Conservation (phyloP, 2,329 filamentous ascomycete genomes). For the Claviceps sp. region DNA sequence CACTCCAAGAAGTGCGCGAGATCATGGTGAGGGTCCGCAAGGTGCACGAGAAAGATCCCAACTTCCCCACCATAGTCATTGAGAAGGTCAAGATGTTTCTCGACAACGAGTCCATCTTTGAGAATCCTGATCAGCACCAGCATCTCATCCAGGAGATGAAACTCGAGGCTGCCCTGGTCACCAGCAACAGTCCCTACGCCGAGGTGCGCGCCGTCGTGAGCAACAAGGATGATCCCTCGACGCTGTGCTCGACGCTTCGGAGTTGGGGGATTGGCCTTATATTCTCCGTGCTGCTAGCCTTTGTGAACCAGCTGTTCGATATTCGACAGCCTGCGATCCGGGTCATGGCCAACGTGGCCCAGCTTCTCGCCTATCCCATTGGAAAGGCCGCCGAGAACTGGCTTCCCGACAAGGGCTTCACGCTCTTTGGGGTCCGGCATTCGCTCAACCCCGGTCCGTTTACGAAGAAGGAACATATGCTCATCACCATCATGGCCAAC, state of each 20-base stretch:
- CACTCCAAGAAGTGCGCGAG: slow-evolving; percentile 28
- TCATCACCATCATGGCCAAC: slow-evolving; percentile 51
- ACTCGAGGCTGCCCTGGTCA: slow-evolving; percentile 39
- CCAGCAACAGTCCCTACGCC: slow-evolving; percentile 42
- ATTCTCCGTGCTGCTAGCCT: slow-evolving; percentile 35
- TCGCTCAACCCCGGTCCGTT: slow-evolving; percentile 43
- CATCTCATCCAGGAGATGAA: slow-evolving; percentile 40
- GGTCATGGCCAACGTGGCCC: slow-evolving; percentile 41
- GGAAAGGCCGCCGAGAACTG: slow-evolving; percentile 36
- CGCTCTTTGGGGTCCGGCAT: slow-evolving; percentile 30
- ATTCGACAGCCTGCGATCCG: slow-evolving; percentile 41
- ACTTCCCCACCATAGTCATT: slow-evolving; percentile 26
- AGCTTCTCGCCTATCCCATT: slow-evolving; percentile 42
- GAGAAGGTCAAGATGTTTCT: slow-evolving; percentile 28
- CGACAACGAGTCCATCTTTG: slow-evolving; percentile 30
- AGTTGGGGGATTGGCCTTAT: slow-evolving; percentile 39
- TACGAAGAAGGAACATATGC: slow-evolving; percentile 47
- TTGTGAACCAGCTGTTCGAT: slow-evolving; percentile 44
- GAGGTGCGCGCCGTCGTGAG: slow-evolving; percentile 43
- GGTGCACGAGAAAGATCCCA: slow-evolving; percentile 29
- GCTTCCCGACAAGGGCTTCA: slow-evolving; percentile 38
- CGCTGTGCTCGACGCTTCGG: slow-evolving; percentile 40
- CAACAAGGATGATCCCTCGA: slow-evolving; percentile 37
- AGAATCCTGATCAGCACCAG: slow-evolving; percentile 31
- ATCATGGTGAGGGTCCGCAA: slow-evolving; percentile 28